Conservation (phyloP, 345 rosid genomes). For the Lepidium sativum region DNA sequence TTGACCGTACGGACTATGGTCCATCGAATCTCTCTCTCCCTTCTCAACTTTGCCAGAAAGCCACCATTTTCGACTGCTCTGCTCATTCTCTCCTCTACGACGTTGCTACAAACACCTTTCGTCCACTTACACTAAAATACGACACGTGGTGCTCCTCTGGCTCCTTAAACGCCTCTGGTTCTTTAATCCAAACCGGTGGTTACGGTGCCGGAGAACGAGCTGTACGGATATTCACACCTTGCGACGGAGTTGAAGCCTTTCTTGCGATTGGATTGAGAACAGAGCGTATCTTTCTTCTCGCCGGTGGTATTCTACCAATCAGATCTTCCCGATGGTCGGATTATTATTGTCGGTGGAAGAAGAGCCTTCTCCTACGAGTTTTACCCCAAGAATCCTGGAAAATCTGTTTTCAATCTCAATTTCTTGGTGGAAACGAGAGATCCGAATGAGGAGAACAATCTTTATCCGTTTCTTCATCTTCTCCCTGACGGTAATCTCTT, state of each 20-base stretch:
- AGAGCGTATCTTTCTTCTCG: slow-evolving; percentile 23
- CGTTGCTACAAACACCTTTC: slow-evolving; percentile 36
- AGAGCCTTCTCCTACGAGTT: slow-evolving; percentile 59
- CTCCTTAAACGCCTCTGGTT: slow-evolving; percentile 50
- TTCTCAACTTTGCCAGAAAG: slow-evolving; percentile 33
- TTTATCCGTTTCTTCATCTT: slow-evolving; percentile 72
- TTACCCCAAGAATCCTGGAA: slow-evolving; percentile 36
- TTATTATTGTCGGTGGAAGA: slow-evolving; percentile 67
- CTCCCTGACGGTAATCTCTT: slow-evolving; percentile 70
- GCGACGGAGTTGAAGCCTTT: slow-evolving; percentile 17
- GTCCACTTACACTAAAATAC: slow-evolving; percentile 53
- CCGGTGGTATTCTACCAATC: slow-evolving; percentile 80
- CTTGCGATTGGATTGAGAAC: slow-evolving; percentile 66
- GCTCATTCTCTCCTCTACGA: slow-evolving; percentile 85
- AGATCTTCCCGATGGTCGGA: slow-evolving; percentile 72
- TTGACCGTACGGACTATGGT: slow-evolving; percentile 80
- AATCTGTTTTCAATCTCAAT: slow-evolving; percentile 26
- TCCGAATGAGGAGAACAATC: slow-evolving; percentile 58
- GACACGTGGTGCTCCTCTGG: slow-evolving; percentile 97
- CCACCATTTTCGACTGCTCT: slow-evolving; percentile 53
- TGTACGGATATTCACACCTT: slow-evolving; percentile 48
- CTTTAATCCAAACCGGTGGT: slow-evolving; percentile 77
- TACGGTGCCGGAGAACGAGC: slow-evolving; percentile 57
- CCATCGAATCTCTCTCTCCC: slow-evolving; percentile 65
- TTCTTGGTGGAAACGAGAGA: slow-evolving; percentile 72